Base-by-base conservation (phyloP, 371 early-diverging fungal genomes). In the Rhizopus delemar region DNA sequence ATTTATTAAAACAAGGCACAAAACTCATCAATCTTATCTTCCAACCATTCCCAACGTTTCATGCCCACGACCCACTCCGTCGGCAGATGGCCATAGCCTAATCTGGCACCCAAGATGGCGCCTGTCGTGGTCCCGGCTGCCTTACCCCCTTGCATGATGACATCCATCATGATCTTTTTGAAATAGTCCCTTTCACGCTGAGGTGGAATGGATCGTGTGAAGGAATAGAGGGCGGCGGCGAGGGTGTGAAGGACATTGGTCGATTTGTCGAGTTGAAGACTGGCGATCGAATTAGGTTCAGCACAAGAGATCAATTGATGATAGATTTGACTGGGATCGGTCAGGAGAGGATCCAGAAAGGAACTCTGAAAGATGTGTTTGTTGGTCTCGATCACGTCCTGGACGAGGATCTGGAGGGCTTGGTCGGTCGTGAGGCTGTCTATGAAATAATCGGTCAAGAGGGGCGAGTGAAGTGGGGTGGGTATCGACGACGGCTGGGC, bases 51-150 rank as follows among this genome's bases (percentile, higher is more conserved):
- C 70, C 73, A 76, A 38, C 83, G 77, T 41, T 63, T 68, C 53
- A 85, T 57, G 29, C 81, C 77, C 15, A 74, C 74, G n/a, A 81
- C 69, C 82, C 82, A 81, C 56, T 79, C 79, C n/a, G 69, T 77
- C 0, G 82, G 82, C n/a, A 81, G 55, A 16, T 74, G 66, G 34
- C 73, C 57, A 34, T 82, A 73, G 5, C 86, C 86, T 51, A 81
- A 70, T 22, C 86, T 71, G 1, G 82, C 75, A 3, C 90, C 90
- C 2, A 90, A 51, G 53, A 90, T 57, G 4, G 86, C 84, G 12
- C 88, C 90, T 0, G 84, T 81, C 9, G 86, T 83, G 7, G 86
- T 71, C 6, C 77, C 83, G 61, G 87, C 87, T 4, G 87, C 86
- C 59, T 84, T 87, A 0, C 88, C 88, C 4, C 77, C 87, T 64